Base-by-base conservation (phyloP, 768 basidiomycete genomes). In the Suillus ampliporus region DNA sequence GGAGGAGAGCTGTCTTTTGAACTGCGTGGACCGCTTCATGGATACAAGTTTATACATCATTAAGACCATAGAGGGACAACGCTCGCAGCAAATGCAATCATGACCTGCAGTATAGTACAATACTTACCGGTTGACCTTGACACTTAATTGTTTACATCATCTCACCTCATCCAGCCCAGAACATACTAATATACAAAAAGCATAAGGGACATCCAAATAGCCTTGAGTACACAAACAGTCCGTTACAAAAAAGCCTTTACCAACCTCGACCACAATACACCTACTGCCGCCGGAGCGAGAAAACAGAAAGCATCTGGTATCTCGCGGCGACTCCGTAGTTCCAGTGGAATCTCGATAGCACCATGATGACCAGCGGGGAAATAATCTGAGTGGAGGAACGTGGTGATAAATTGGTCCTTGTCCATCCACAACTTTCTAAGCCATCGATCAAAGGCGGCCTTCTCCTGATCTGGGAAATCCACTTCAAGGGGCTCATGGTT, bases 1-100 rank as follows among this genome's bases (percentile, higher is more conserved):
- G 44, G 96, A 98, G 78, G 87, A 90, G 69, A 82, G 80, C 60
- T 98, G 96, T 74, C 83, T 98, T 54, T 79, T 83, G 58, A 95
- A 96, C 77, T 97, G 96, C 72, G 94, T 97, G 56, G 92, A 93
- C 61, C 83, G 95, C 62, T 98, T 97, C 80, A 79, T 98, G 68
- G 96, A 98, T 79, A 86, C 89, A 41, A 91, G 88, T 71, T 76
- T 94, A 46, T 92, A 86, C 78, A 84, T 98, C 81, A 89, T 97
- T 61, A 86, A 86, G 65, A 83, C 85, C 69, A 78, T 89, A 38
- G 77, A 82, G 62, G 66, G 72, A 47, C 76, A 79, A 43, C 76
- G 80, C 62, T 38, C 54, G 11, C 82, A 89, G 37, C 83, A 87
- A 64, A 74, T 82, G 64, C 83, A 85, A 67, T 47, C 50, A 43